Base-by-base conservation (phyloP, 2,329 filamentous ascomycete genomes). In the Juglanconis sp. region DNA sequence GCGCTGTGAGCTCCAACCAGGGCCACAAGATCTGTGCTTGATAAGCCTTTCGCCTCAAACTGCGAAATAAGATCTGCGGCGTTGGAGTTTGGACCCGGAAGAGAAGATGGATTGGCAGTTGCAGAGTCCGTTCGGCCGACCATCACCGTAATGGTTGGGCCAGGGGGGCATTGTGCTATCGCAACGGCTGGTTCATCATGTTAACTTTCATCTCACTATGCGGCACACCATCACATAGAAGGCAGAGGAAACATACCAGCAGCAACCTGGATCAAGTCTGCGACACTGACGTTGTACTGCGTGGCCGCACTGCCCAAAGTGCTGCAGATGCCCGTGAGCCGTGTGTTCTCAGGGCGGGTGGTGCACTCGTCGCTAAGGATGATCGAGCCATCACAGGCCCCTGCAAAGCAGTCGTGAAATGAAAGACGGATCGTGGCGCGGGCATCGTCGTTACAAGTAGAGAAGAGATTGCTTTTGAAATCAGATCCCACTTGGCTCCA, bases 321-420 rank as follows among this genome's bases (percentile, higher is more conserved):
- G 3, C 58, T 58, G 61, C 69, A 71, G 35, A 69, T 68, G 35
- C 50, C 56, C 9, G 65, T 54, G 48, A 71, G 57, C 50, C 69
- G 69, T 4, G 53, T 13, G 55, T 71, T 71, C 57, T 70, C 69
- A 7, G 17, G 46, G 3, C 69, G 68, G 10, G 65, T 65, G 9
- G 59, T 64, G 40, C 69, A 71, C 53, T 71, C 69, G 48, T 66
- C 53, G 5, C 69, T 64, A 5, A 71, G 61, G 31, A 71, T 70
- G 38, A 71, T 58, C 3, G 68, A 70, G 1, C 69, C 69, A 55
- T 71, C 69, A 46, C 69, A 71, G 1, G 68, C 47, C 0, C 63
- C 65, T 3, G 69, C 68, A 40, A 69, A 71, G 63, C 69, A 71
- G 60, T 71, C 69, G 57, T 71, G 69, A 54, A 71, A 71, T 2